Conservation (phyloP, 495 filamentous ascomycete species). For the Penicillium parvum region DNA sequence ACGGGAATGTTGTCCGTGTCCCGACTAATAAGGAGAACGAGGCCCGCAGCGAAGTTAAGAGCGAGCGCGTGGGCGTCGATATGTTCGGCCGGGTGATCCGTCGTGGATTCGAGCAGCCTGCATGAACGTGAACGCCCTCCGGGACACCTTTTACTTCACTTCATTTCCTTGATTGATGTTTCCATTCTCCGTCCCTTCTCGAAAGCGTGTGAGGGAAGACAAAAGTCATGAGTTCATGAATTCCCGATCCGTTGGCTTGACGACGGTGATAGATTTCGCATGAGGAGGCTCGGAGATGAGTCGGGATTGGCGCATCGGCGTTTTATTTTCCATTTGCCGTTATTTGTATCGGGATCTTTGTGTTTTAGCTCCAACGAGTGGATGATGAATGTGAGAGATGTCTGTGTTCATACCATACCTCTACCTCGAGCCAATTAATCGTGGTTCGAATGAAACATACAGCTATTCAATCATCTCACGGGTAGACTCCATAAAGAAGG, state of each 20-base stretch:
- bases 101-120: slow-evolving; percentile 86
- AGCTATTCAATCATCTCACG: neutral
- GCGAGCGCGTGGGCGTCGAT: slow-evolving; percentile 74
- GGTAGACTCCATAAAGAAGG: neutral
- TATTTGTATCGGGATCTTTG: slow-evolving; percentile 23
- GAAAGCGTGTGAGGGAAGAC: slow-evolving; percentile 10
- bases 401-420: slow-evolving; percentile 18
- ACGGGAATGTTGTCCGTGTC: slow-evolving; percentile 61
- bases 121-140: slow-evolving; percentile 36
- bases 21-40: slow-evolving; percentile 98
- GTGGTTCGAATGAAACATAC: neutral
- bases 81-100: slow-evolving; percentile 88
- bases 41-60: slow-evolving; percentile 90
- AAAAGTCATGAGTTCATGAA: slow-evolving; percentile 33
- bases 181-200: slow-evolving; percentile 16
- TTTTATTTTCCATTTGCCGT: slow-evolving; percentile 17
- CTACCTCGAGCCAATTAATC: neutral
- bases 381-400: slow-evolving; percentile 16
- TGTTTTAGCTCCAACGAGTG: slow-evolving; percentile 16
- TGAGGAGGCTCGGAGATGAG: slow-evolving; percentile 30
- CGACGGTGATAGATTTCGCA: slow-evolving; percentile 32
- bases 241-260: slow-evolving; percentile 26
- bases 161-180: slow-evolving; percentile 11
- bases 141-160: neutral
- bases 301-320: slow-evolving; percentile 33